phyloP scores from a whole-genome alignment of 345 rosid species.

The Ceriops zippeliana region DNA sequence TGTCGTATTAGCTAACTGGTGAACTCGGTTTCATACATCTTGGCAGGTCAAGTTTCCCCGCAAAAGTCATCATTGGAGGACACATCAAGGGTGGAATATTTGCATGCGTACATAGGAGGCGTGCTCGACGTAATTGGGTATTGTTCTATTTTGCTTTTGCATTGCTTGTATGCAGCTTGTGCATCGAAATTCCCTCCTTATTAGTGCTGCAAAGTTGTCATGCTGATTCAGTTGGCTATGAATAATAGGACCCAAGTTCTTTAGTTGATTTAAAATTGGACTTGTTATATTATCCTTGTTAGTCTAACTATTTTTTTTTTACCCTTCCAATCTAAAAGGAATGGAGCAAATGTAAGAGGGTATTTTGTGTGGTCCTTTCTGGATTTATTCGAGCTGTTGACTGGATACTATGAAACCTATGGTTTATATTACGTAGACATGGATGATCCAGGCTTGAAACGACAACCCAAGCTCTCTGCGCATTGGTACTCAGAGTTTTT shows the following conservation, averaged over 20 bases:
- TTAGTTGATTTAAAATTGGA: not conserved
- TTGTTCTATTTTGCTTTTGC: not conserved
- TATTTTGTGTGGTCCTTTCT: slow-evolving; percentile 53
- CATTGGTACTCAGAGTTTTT: slow-evolving; percentile 46
- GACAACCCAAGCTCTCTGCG: slow-evolving; percentile 52
- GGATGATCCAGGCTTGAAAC: slow-evolving; percentile 36
- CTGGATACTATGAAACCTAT: slow-evolving; percentile 32
- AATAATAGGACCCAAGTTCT: too few species aligned
- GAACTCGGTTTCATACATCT: not conserved
- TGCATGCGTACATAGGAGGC: slow-evolving; percentile 43
- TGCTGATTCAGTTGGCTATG: too few species aligned
- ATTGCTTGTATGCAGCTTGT: not conserved
- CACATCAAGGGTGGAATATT: slow-evolving; percentile 35
- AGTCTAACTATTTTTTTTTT: not conserved
- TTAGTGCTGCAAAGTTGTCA: not conserved
- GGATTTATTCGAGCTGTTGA: slow-evolving; percentile 41
- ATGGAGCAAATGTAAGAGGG: slow-evolving; percentile 44
- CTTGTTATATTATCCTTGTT: not conserved
- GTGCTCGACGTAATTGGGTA: slow-evolving; percentile 50
- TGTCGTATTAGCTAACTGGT: too few species aligned
- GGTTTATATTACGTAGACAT: slow-evolving; percentile 46
- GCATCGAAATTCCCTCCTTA: not conserved
- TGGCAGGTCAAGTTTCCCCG: slow-evolving; percentile 41
- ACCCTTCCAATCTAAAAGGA: slow-evolving; percentile 21
- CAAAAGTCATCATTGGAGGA: slow-evolving; percentile 43